Evolutionary conservation across 352 stramenopile genomes (phyloP), one percentile per base, ranked within the genome.

Genomic region (Phytophthora palmivora): DNA sequence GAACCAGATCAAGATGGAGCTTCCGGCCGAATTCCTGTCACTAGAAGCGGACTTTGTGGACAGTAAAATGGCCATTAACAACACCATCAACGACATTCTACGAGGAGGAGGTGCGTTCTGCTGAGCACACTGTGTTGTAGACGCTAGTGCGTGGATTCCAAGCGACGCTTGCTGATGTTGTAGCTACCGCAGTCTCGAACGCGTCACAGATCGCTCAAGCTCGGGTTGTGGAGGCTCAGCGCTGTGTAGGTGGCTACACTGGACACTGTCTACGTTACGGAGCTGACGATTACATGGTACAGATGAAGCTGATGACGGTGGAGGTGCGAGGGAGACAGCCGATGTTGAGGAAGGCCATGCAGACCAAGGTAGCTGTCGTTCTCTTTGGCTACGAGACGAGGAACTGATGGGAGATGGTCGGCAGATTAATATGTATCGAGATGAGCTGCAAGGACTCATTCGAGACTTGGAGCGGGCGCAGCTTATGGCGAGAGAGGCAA

Each of bases 221-320:
- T 16, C 76, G 73, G 5, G 65, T 94, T 12, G 76, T 90, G 10
- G 85, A 94, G 63, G 80, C 83, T 4, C 82, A 94, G 56, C 79
- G 85, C 49, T 92, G 77, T 43, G 82, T 92, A 53, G 19, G 76
- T 77, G 22, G 12, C 30, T 42, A 9, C 16, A 30, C 19, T 63
- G 0, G 16, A 16, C 19, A 19, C 32, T 16, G 7, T 21, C 3
- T 8, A 14, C 37, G 2, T 9, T 1, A 42, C 32, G 15, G 3
- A n/a, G 26, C 28, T 60, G 32, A 56, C 6, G 42, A 36, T 14
- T 36, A 32, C 36, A 58, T 41, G 21, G n/a, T 59, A 28, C 52
- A 92, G 82, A 84, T 94, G 52, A 92, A 92, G 38, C 73, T 92
- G 30, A 92, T 94, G 84, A 87, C 79, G 36, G 72, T 91, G 50